A percentile compares a stretch with the other conserved stretches of the same genome.
phyloP scores from a whole-genome alignment of 2,329 filamentous ascomycete species.

The Kalmusia sp. region DNA sequence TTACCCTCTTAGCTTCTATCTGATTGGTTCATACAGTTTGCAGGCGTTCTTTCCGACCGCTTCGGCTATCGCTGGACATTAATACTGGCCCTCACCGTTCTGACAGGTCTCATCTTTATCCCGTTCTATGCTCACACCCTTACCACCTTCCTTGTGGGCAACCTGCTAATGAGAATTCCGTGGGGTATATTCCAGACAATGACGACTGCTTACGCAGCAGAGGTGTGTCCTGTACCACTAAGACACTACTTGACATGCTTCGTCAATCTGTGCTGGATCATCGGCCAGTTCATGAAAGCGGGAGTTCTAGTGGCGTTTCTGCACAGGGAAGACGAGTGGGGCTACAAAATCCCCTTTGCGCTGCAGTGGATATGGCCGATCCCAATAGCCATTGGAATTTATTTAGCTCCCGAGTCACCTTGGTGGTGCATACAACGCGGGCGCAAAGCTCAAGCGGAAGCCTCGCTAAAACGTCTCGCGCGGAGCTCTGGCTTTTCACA shows the following conservation, averaged over 20 bases:
- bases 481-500: slow-evolving; percentile 4
- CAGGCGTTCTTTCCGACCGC: neutral
- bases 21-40: neutral
- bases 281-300: slow-evolving; percentile 73
- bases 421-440: slow-evolving; percentile 76
- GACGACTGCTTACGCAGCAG: slow-evolving; percentile 69
- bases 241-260: slow-evolving; percentile 64
- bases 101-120: slow-evolving; percentile 46
- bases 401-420: slow-evolving; percentile 71
- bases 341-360: slow-evolving; percentile 68
- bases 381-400: slow-evolving; percentile 67
- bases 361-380: slow-evolving; percentile 78
- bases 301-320: slow-evolving; percentile 72
- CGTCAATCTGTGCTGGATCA: slow-evolving; percentile 75
- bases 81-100: slow-evolving; percentile 5
- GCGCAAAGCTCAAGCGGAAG: slow-evolving; percentile 66
- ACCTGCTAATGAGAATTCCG: slow-evolving; percentile 61
- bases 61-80: slow-evolving; percentile 3
- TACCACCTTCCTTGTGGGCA: slow-evolving; percentile 53
- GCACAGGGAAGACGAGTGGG: slow-evolving; percentile 66
- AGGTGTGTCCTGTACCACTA: slow-evolving; percentile 57
- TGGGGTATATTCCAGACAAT: slow-evolving; percentile 52
- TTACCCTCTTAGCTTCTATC: neutral
- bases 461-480: slow-evolving; percentile 11
- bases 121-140: slow-evolving; percentile 52